A percentile compares a stretch with the other conserved stretches of the same genome.
Evolutionary conservation across 305 asterid genomes (phyloP).

Genomic region (Fraxinus greggii): DNA sequence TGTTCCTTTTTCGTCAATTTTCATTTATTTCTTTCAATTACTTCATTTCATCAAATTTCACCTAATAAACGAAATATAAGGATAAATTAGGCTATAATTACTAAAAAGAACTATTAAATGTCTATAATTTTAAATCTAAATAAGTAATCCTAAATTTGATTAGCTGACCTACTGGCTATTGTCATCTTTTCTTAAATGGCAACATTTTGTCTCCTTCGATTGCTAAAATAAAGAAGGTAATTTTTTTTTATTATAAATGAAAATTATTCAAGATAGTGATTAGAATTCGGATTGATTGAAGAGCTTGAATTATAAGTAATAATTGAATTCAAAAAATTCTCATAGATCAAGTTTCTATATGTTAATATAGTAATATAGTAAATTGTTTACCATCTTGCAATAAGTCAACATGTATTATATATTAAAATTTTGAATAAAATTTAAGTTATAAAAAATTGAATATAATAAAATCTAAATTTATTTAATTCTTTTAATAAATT

Average conservation of each 20-base stretch:
- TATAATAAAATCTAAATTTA: not conserved
- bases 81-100: too few relatives aligned
- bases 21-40: not conserved
- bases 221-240: not conserved
- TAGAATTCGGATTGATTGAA: not conserved
- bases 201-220: conserved; percentile 36
- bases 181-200: conserved; percentile 27
- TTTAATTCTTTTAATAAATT: not conserved
- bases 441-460: not conserved
- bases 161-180: conserved; percentile 22
- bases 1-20: not conserved
- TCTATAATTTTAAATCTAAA: too few relatives aligned
- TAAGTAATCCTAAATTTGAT: not conserved
- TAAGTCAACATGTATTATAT: not conserved
- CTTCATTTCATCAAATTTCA: not conserved
- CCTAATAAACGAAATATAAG: not conserved
- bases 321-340: not conserved
- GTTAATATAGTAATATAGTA: not conserved
- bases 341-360: not conserved
- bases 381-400: not conserved
- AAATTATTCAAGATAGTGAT: not conserved
- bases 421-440: not conserved
- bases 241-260: not conserved
- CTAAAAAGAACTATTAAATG: not conserved
- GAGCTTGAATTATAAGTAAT: not conserved